phyloP scores from a whole-genome alignment of 352 stramenopile species.

The Elongisporangium undulatum region DNA sequence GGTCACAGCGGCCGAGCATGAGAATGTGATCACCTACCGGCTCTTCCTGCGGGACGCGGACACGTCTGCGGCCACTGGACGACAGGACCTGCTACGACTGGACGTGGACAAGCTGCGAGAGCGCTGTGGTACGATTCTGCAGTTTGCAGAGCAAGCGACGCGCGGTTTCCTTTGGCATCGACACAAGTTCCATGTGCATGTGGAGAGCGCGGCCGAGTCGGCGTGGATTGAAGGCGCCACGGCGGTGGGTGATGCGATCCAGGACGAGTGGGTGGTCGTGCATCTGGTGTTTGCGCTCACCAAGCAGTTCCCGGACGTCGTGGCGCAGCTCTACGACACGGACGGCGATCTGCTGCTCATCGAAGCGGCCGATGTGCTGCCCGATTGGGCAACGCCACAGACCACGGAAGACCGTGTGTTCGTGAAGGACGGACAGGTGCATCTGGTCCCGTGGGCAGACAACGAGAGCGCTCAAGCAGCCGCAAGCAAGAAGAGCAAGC shows the following conservation, averaged over 20 bases:
- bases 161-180: conserved; percentile 51
- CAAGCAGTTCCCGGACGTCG: conserved; percentile 17
- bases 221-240: conserved; percentile 27
- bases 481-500: conserved; percentile 6
- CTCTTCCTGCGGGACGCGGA: conserved; percentile 22
- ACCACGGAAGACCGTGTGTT: conserved; percentile 47
- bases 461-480: not conserved
- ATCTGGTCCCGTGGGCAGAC: conserved; percentile 27
- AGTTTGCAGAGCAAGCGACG: conserved; percentile 28
- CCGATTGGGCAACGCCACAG: conserved; percentile 62
- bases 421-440: conserved; percentile 28
- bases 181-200: conserved; percentile 38
- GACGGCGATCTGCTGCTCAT: conserved; percentile 81
- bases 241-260: conserved; percentile 48
- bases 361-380: conserved; percentile 61
- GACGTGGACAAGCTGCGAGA: conserved; percentile 6
- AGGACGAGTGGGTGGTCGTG: conserved; percentile 68
- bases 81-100: conserved; percentile 5
- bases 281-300: conserved; percentile 48
- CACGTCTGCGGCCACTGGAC: not conserved
- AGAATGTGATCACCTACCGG: conserved; percentile 25
- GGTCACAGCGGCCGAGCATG: conserved; percentile 1
- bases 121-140: conserved; percentile 10
- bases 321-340: conserved; percentile 36
- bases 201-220: not conserved